Evolutionary conservation across 2,329 filamentous ascomycete genomes (phyloP).

Genomic region (Paecilomyces niveus): DNA sequence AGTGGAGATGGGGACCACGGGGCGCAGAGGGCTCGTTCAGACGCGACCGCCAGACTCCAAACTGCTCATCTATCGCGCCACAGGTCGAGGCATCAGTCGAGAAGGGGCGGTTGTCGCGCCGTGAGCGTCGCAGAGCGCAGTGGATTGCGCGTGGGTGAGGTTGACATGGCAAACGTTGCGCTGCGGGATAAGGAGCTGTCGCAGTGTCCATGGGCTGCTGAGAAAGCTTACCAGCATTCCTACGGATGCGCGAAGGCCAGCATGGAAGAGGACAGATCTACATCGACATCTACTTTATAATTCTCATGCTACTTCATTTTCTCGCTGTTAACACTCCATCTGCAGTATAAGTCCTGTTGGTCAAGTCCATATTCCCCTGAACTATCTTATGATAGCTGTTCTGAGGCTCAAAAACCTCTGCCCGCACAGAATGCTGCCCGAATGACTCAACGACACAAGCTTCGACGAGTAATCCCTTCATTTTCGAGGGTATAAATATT

Average conservation of each 20-base stretch:
- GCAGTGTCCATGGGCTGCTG: neutral
- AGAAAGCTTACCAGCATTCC: neutral
- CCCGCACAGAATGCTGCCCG: neutral
- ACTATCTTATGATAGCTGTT: neutral
- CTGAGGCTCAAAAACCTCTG: neutral
- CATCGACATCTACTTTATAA: neutral
- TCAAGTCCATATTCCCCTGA: neutral
- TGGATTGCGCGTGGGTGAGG: neutral
- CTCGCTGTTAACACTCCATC: neutral
- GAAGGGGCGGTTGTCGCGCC: neutral
- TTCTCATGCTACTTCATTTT: neutral
- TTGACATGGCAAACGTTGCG: conserved; percentile 1
- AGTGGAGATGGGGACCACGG: conserved; percentile 9
- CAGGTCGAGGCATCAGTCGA: neutral
- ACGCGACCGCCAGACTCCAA: conserved; percentile 4
- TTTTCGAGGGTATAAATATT: no score
- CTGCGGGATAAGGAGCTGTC: neutral
- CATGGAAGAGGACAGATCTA: neutral
- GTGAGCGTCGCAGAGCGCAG: neutral
- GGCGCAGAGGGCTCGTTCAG: conserved; percentile 6
- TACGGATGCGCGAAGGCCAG: neutral
- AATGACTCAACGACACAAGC: no score
- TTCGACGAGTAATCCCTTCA: no score
- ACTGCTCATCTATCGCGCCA: neutral
- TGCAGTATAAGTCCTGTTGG: neutral